Evolutionary conservation across 805 yeast genomes (phyloP), one percentile per base, ranked within the genome.

Genomic region (Schizosaccharomyces octosporus): DNA sequence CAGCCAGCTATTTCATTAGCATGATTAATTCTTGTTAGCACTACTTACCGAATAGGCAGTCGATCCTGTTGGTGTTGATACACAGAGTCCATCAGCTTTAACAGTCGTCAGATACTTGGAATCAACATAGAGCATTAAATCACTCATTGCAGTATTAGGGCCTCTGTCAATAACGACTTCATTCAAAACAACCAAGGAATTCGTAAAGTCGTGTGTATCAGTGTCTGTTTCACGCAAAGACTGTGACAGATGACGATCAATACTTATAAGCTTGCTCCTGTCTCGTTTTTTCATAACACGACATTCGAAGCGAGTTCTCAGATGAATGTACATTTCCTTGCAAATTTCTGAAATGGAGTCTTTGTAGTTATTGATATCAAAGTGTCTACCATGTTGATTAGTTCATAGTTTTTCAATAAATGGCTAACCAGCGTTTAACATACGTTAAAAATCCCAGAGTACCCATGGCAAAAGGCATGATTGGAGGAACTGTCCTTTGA

Each of bases 81-180:
- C 76, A 13, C 81, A 80, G 15, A 81, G 70, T 1, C 87, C 87
- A 69, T 82, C 87, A 0, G 84, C 85, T 71, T 87, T 95, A 0
- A 94, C 94, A 29, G 86, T 84, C 0, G 97, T 89, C 62, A 89
- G 74, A 41, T 88, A 73, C 13, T 87, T 81, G 32, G 85, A 87
- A 70, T 90, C 93, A 2, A 96, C 95, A 67, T 85, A 89, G 27
- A 90, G 72, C 69, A 89, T 96, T 62, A 90, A 76, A 79, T 84
- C 85, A 0, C 96, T 85, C 7, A 89, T 86, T 73, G 82, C 88
- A 0, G 97, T 95, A 39, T 89, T 83, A 2, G 96, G 95, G 0
- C 97, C 97, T 60, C 97, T 76, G 69, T 89, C 97, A 32, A 90
- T 82, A 0, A 93, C 94, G 63, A 90, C 73, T 70, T 89, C 97